Base-by-base conservation (phyloP, 1,284 basidiomycete species). In the Ganoderma multipileum region DNA sequence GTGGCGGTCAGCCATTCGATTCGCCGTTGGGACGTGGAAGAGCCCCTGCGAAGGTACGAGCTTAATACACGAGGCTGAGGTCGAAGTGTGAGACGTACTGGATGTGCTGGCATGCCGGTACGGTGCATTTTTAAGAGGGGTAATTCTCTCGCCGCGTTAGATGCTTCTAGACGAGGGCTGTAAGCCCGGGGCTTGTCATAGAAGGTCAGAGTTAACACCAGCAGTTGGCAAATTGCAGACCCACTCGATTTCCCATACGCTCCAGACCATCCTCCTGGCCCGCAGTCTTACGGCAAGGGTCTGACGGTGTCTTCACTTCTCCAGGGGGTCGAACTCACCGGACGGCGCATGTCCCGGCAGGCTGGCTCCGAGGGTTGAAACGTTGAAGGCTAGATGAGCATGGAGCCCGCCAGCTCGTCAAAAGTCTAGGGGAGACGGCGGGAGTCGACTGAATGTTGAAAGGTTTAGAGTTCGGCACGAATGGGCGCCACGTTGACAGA, bases 401-500 rank as follows among this genome's bases (percentile, higher is more conserved):
- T 14, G 16, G 38, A 36, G 38, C 23, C 58, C 23, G 38, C 23
- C 38, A 16, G 36, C 23, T 28, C n/a, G 38, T 7, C 7, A 9
- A 23, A 41, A 14, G 16, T 12, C 20, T 28, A 36, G 23, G 14
- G 18, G 20, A 57, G 55, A 23, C 11, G 28, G 16, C 7, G 55
- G 58, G 58, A 26, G 23, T 20, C 26, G 12, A 26, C 20, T 59
- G 58, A 20, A 26, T 33, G 30, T 50, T 14, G 23, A 50, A 26
- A 50, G 38, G 38, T 39, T 39, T 60, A 60, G 58, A 60, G 58
- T 60, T 60, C 38, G 58, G 38, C 23, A 6, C 23, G 38, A 42
- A 39, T 42, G 58, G 58, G 58, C 58, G 58, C 39, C 58, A 60
- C 38, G 38, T 60, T 60, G 38, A n/a, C 20, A 39, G 58, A 58